phyloP scores from a whole-genome alignment of 768 basidiomycete species.

The Hericium erinaceus region DNA sequence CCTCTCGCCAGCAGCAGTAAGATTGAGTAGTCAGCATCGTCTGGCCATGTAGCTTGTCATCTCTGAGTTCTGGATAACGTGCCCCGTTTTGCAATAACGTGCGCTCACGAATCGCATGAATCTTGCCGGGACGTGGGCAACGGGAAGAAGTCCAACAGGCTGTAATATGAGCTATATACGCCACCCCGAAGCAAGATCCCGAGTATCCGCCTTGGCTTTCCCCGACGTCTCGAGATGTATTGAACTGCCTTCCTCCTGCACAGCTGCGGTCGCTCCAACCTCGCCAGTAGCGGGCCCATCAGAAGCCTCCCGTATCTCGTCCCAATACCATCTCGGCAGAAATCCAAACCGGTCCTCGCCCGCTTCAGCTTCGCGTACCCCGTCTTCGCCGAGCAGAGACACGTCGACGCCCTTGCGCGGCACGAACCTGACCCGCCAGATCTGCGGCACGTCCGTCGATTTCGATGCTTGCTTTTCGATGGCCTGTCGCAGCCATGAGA shows the following conservation, averaged over 20 bases:
- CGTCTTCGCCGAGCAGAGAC: constrained; percentile 35
- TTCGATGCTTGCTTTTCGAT: not conserved
- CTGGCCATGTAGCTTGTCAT: too few species aligned
- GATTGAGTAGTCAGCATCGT: too few species aligned
- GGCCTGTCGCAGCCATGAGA: constrained; percentile 38
- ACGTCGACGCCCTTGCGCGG: constrained; percentile 53
- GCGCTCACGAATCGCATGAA: too few species aligned
- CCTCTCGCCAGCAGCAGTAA: too few species aligned
- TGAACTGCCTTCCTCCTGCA: not conserved
- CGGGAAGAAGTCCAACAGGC: not conserved
- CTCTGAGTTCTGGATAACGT: too few species aligned
- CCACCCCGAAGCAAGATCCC: constrained; percentile 6
- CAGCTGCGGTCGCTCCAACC: not conserved
- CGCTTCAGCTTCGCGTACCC: constrained; percentile 46
- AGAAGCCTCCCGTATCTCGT: constrained; percentile 12
- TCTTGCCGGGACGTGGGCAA: not conserved
- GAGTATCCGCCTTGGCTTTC: too few species aligned
- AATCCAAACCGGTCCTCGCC: constrained; percentile 77
- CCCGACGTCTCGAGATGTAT: not conserved
- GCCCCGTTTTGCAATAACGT: too few species aligned
- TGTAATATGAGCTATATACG: constrained; percentile 1
- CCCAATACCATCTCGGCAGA: constrained; percentile 63
- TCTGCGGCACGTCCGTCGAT: constrained; percentile 16
- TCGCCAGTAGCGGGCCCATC: not conserved
- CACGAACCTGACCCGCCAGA: constrained; percentile 66